Evolutionary conservation across 352 stramenopile genomes (phyloP).

Genomic region (Phytophthora pistaciae): DNA sequence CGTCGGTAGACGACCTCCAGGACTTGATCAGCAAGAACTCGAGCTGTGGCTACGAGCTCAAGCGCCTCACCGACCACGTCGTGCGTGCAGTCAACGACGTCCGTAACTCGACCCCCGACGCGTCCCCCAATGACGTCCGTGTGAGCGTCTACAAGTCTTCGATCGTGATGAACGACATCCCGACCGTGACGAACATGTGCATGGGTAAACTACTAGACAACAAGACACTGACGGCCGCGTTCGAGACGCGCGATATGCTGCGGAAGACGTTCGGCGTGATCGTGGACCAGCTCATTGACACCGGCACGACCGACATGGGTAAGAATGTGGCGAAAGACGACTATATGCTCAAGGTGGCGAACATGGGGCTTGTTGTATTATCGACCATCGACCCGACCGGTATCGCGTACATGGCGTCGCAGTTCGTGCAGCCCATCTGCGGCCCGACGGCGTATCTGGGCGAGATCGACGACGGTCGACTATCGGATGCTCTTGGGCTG

Average conservation of each 20-base stretch:
- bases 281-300: constrained; percentile 28
- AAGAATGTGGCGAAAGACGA: constrained; percentile 21
- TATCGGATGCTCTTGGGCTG: constrained; percentile 23
- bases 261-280: constrained; percentile 34
- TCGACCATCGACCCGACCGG: constrained; percentile 42
- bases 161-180: constrained; percentile 24
- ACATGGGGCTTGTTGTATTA: constrained; percentile 42
- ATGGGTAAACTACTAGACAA: constrained; percentile 24
- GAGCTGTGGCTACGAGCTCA: constrained; percentile 31
- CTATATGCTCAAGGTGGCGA: constrained; percentile 40
- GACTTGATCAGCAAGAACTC: constrained; percentile 34
- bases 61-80: constrained; percentile 33
- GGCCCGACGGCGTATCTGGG: constrained; percentile 28
- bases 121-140: constrained; percentile 25
- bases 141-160: constrained; percentile 26
- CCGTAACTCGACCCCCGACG: constrained; percentile 11
- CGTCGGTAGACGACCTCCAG: constrained; percentile 26
- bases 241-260: constrained; percentile 27
- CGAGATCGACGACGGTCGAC: constrained; percentile 22
- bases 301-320: constrained; percentile 16
- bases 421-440: constrained; percentile 48
- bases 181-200: constrained; percentile 21
- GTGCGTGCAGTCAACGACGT: constrained; percentile 24
- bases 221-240: constrained; percentile 22
- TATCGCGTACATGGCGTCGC: constrained; percentile 33